phyloP scores from a whole-genome alignment of 345 rosid species.

The Pistacia vera region DNA sequence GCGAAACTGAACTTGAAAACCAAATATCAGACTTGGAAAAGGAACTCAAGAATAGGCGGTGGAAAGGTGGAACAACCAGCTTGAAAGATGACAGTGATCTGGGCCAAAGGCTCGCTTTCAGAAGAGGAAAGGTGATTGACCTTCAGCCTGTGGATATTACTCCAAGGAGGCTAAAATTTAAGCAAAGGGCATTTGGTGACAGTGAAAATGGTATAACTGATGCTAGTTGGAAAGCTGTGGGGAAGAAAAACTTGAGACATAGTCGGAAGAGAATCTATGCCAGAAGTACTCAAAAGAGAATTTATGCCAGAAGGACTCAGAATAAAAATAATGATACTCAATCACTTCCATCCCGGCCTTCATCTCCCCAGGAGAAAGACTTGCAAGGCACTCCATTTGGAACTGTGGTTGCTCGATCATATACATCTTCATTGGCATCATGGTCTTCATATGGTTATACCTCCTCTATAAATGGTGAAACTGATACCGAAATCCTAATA shows the following conservation, averaged over 20 bases:
- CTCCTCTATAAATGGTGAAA: not conserved
- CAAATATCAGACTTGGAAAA: not conserved
- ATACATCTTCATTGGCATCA: not conserved
- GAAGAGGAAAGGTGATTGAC: conserved; percentile 63
- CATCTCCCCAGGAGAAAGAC: not conserved
- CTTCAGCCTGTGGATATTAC: conserved; percentile 36
- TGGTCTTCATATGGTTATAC: not conserved
- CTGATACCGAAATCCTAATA: not conserved
- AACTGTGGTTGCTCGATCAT: not conserved
- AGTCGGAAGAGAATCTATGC: not conserved
- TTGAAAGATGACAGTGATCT: conserved; percentile 25
- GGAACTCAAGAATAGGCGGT: conserved; percentile 16
- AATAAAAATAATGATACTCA: not conserved
- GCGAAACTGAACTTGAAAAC: conserved; percentile 16
- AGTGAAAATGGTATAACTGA: conserved; percentile 27
- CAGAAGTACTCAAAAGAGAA: not conserved
- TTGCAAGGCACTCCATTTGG: not conserved
- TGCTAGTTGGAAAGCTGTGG: conserved; percentile 25
- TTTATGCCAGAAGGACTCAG: not conserved
- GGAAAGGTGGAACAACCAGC: conserved; percentile 27
- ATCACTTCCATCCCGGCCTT: conserved; percentile 7
- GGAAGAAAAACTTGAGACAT: conserved; percentile 21
- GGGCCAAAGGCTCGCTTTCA: conserved; percentile 39
- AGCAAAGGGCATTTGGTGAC: conserved; percentile 37
- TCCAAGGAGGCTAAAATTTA: conserved; percentile 59